Base-by-base conservation (phyloP, 2,329 filamentous ascomycete genomes). In the Calonectria pseudoturangicola region DNA sequence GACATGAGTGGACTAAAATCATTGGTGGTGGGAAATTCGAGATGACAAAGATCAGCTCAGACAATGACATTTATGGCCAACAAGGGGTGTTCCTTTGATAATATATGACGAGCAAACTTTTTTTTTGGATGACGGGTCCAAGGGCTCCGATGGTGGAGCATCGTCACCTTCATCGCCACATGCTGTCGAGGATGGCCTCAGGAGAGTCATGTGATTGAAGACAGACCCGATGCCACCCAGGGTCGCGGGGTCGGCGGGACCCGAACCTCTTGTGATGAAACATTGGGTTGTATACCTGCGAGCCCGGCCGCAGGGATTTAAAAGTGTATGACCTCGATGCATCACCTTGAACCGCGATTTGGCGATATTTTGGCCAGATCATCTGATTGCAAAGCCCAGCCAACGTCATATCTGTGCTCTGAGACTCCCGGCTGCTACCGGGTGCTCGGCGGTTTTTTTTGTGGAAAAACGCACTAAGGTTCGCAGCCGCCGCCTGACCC, bases 381-480 rank as follows among this genome's bases (percentile, higher is more conserved):
- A 16, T 21, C 8, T 41, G 6, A 4, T 54, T 56, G 39, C 30
- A 48, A 41, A 60, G 18, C 10, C 33, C 33, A 41, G 15, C 13
- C 73, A 69, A 76, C 77, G 76, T 79, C 77, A 79, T 78, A 62
- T 71, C 62, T 64, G 66, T 41, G 28, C 30, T 64, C 50, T 67
- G 41, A 63, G 30, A 74, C 71, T 75, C 27, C 74, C 78, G 78
- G 78, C 77, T 79, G 74, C 71, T 71, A 70, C 76, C 78, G 78
- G 78, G 75, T 77, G 71, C 54, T 73, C n/a, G 56, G 66, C 73
- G 73, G 76, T 68, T 66, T 68, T 66, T 68, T 67, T 67, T 64
- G 43, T 58, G 62, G 67, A 47, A 79, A 76, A 79, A 73, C 68
- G 77, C 77, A 75, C 79, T 74, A 74, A 47, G 71, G 45, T 41